phyloP scores from a whole-genome alignment of 225 moss, liverwort and hornwort species.

The Pleurozium schreberi region DNA sequence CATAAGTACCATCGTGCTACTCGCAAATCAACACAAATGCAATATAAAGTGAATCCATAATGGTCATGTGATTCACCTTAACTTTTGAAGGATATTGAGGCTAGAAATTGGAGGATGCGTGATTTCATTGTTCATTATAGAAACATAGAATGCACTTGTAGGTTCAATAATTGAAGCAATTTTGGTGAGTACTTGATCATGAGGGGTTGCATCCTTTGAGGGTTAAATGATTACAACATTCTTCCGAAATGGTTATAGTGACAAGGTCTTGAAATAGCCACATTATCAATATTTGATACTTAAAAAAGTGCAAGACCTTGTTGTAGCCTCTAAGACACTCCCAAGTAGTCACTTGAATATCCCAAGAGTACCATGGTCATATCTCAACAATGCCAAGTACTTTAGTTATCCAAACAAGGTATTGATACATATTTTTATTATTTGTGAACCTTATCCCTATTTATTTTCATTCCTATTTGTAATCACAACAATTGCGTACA shows the following conservation, averaged over 20 bases:
- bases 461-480: no score
- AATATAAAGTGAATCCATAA: not conserved
- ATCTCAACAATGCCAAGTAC: not conserved
- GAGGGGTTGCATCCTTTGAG: no score
- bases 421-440: not conserved
- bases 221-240: not conserved
- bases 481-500: no score
- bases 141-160: no score
- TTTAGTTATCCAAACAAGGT: no score
- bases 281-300: no score
- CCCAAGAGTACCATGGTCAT: accelerated
- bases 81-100: no score
- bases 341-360: not conserved
- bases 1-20: not conserved
- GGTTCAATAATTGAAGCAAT: no score
- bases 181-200: no score
- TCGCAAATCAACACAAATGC: not conserved
- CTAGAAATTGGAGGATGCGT: no score
- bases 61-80: not conserved
- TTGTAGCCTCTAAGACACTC: not conserved
- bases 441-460: accelerated
- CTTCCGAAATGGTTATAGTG: not conserved
- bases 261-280: not conserved
- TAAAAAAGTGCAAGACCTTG: not conserved
- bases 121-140: no score